Evolutionary conservation across 306 rosid species (phyloP).

Genomic region (Pyrus pyrifolia): DNA sequence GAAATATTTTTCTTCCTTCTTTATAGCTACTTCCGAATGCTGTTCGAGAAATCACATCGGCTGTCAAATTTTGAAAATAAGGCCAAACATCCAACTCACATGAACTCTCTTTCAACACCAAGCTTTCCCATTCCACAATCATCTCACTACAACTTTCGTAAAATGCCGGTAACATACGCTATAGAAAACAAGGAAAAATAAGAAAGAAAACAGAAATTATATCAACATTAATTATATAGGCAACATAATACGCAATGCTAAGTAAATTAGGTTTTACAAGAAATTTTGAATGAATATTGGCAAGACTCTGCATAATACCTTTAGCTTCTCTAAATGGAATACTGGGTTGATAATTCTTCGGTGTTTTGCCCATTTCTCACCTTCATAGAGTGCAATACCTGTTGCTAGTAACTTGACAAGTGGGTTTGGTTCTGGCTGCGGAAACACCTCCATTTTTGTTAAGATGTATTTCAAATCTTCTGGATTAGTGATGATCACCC

Average conservation of each 20-base stretch:
- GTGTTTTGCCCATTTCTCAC: conserved; percentile 20
- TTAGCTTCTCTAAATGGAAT: conserved; percentile 37
- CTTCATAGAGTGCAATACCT: too few relatives aligned
- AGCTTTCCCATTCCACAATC: not conserved
- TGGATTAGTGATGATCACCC: conserved; percentile 30
- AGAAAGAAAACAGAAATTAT: too few relatives aligned
- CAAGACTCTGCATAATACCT: conserved; percentile 23
- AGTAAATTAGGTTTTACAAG: too few relatives aligned
- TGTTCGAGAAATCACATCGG: not conserved
- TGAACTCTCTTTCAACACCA: not conserved
- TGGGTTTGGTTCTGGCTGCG: conserved; percentile 17
- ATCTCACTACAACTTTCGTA: not conserved
- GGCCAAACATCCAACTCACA: not conserved
- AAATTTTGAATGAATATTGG: not conserved
- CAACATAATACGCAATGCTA: not conserved
- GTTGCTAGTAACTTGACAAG: not conserved
- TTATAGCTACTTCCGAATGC: not conserved
- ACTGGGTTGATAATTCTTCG: conserved; percentile 42
- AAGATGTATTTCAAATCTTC: conserved; percentile 37
- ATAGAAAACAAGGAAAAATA: not conserved
- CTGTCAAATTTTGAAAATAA: not conserved
- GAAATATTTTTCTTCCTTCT: not conserved
- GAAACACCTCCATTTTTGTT: conserved; percentile 18
- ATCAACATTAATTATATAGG: not conserved
- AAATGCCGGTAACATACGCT: not conserved